Percentiles rank a stretch among this genome's conserved stretches.
phyloP scores from a whole-genome alignment of 805 yeast species.

The Lipomyces orientalis region DNA sequence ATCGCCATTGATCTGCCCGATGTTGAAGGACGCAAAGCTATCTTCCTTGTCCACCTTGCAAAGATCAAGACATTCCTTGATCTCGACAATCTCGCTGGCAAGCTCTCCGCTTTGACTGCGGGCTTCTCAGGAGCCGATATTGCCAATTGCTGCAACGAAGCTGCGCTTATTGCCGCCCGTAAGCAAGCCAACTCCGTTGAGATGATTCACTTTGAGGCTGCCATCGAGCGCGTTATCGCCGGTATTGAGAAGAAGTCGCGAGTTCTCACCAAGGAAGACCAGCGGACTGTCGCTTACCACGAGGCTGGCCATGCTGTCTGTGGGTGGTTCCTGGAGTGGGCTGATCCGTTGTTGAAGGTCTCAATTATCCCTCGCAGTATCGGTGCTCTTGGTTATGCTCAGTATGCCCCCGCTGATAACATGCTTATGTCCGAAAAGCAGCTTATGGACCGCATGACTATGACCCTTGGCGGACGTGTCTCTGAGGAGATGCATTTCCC shows the following conservation, averaged over 20 bases:
- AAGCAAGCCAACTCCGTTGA: slow-evolving; percentile 71
- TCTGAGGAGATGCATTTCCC: slow-evolving; percentile 91
- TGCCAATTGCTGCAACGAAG: slow-evolving; percentile 96
- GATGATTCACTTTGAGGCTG: slow-evolving; percentile 85
- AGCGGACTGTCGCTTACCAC: slow-evolving; percentile 90
- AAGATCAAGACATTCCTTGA: slow-evolving; percentile 67
- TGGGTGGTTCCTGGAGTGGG: slow-evolving; percentile 91
- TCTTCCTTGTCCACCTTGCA: slow-evolving; percentile 82
- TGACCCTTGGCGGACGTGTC: slow-evolving; percentile 97
- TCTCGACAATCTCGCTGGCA: slow-evolving; percentile 70
- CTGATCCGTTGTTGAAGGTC: slow-evolving; percentile 93
- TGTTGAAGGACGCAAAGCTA: slow-evolving; percentile 91
- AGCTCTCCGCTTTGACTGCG: slow-evolving; percentile 94
- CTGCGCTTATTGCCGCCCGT: slow-evolving; percentile 96
- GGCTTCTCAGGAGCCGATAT: slow-evolving; percentile 99
- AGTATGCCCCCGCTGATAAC: slow-evolving; percentile 92
- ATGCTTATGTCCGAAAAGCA: slow-evolving; percentile 79
- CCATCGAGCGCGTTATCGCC: slow-evolving; percentile 96
- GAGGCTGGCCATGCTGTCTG: slow-evolving; percentile 99
- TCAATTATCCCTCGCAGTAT: slow-evolving; percentile 97
- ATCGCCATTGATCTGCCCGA: slow-evolving; percentile 92
- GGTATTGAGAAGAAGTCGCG: slow-evolving; percentile 92
- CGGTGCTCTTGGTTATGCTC: slow-evolving; percentile 97
- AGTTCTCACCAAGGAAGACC: slow-evolving; percentile 82
- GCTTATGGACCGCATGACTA: slow-evolving; percentile 86